Evolutionary conservation across 176 grass and related monocot species (phyloP).

Genomic region (barley (Hordeum vulgare)): DNA sequence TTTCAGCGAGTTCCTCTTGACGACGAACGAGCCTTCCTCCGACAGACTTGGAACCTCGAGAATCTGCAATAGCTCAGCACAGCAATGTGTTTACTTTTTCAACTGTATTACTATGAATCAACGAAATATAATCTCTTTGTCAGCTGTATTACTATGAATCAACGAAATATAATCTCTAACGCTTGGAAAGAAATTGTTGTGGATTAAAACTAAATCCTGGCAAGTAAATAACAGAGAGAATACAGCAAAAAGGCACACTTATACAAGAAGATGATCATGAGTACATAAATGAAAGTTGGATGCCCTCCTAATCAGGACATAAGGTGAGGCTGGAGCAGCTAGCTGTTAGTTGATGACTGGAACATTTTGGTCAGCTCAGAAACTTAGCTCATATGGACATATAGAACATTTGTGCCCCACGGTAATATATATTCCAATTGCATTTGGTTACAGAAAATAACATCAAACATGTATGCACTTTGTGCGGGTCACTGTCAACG

Average conservation of each 20-base stretch:
- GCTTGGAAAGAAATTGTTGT: not conserved
- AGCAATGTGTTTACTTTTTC: not conserved
- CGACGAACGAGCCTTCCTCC: slow-evolving; percentile 61
- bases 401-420: not conserved
- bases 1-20: slow-evolving; percentile 75
- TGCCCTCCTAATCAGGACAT: too few relatives aligned
- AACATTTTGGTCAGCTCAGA: too few relatives aligned
- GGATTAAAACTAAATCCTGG: too few relatives aligned
- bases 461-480: not conserved
- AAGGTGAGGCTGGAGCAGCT: too few relatives aligned
- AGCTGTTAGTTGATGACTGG: too few relatives aligned
- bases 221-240: too few relatives aligned
- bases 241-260: too few relatives aligned
- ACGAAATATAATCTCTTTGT: not conserved
- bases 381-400: not conserved
- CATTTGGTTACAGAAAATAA: not conserved
- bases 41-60: slow-evolving; percentile 75
- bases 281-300: too few relatives aligned
- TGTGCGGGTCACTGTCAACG: not conserved
- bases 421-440: not conserved
- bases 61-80: slow-evolving; percentile 48
- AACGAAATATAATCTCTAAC: too few relatives aligned
- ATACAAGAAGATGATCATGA: too few relatives aligned
- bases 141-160: too few relatives aligned
- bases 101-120: not conserved